Base-by-base conservation (phyloP, 805 yeast species). In the Spencermartinsiella europaea region DNA sequence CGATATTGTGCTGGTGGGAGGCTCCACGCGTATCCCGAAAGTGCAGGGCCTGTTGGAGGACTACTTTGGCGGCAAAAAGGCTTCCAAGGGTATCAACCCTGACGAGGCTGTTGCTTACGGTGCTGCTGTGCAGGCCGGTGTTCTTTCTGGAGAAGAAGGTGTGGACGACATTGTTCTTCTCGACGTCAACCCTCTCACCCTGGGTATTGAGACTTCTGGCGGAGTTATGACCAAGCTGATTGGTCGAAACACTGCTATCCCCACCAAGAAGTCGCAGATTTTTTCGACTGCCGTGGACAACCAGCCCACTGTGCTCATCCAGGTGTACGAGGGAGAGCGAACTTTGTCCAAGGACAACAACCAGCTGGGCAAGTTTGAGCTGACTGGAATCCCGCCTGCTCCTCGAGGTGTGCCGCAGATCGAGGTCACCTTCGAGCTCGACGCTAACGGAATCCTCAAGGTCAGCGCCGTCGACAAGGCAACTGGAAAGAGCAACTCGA, bases 51-150 rank as follows among this genome's bases (percentile, higher is more conserved):
- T 91, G 62, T 79, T 91, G 59, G 95, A 91, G 73, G 78, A 83
- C 55, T 89, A 72, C 79, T 91, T 91, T 67, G 81, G 84, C 64
- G 96, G 96, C 62, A 91, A 93, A 79, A 89, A 89, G 73, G 91
- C 95, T 56, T 87, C 95, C 58, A 91, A 90, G 80, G 91, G 96
- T 63, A 91, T 91, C 65, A 91, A 91, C 77, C 98, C 99, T 54
- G 99, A 91, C 74, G 99, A 91, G 77, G 99, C 99, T 68, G 98
- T 91, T 64, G 99, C 98, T 38, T 91, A 83, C 63, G 99, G 99
- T 80, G 98, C 98, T 52, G 97, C 99, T 54, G 97, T 91, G 54
- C 99, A 91, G 76, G 98, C 96, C 48, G 98, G 98, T 76, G 95
- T 91, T 59, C 75, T 91, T 56, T 81, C 95, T 47, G 98, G 98